phyloP scores from a whole-genome alignment of 2,329 filamentous ascomycete genomes.

The Ophiocordyceps camponoti-saundersi region DNA sequence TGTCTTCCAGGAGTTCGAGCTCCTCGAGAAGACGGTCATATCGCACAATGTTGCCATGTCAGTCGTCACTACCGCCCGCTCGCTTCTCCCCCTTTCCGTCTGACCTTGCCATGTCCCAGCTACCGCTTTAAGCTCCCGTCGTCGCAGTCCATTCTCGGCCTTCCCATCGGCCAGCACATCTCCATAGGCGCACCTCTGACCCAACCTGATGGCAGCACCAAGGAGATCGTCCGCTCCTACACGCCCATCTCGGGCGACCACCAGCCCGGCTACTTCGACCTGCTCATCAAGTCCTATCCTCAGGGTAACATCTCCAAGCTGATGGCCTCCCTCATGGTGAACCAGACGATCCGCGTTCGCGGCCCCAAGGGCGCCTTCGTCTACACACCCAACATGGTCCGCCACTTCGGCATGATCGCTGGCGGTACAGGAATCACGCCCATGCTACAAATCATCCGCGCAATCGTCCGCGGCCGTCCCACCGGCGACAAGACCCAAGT shows the following conservation, averaged over 20 bases:
- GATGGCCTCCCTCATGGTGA: constrained; percentile 67
- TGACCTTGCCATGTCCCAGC: constrained; percentile 21
- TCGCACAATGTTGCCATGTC: constrained; percentile 98
- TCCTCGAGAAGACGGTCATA: constrained; percentile 87
- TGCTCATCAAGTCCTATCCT: constrained; percentile 95
- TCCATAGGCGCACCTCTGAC: constrained; percentile 68
- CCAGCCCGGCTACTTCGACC: constrained; percentile 81
- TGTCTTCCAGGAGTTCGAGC: constrained; percentile 78
- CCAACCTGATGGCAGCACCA: constrained; percentile 51
- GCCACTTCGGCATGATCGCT: constrained; percentile 94
- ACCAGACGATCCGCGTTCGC: constrained; percentile 75
- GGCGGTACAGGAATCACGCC: constrained; percentile 96
- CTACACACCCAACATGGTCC: constrained; percentile 92
- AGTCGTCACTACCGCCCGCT: constrained; percentile 11
- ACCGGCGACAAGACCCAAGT: constrained; percentile 75
- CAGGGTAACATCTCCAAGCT: constrained; percentile 95
- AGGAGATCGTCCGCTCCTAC: constrained; percentile 82
- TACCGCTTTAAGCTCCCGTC: constrained; percentile 85
- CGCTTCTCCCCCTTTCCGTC: background rate
- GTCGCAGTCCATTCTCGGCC: constrained; percentile 67
- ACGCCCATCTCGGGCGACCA: constrained; percentile 84
- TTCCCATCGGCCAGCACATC: constrained; percentile 98
- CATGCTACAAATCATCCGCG: constrained; percentile 92
- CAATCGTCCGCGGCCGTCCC: constrained; percentile 66
- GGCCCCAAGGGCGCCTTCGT: constrained; percentile 97